A percentile compares a stretch with the other conserved stretches of the same genome.
These are phyloP conservation scores for Phaeotremella fagi DNA, from an alignment of 768 basidiomycete genomes.

Conservation along the genomic window DNA sequence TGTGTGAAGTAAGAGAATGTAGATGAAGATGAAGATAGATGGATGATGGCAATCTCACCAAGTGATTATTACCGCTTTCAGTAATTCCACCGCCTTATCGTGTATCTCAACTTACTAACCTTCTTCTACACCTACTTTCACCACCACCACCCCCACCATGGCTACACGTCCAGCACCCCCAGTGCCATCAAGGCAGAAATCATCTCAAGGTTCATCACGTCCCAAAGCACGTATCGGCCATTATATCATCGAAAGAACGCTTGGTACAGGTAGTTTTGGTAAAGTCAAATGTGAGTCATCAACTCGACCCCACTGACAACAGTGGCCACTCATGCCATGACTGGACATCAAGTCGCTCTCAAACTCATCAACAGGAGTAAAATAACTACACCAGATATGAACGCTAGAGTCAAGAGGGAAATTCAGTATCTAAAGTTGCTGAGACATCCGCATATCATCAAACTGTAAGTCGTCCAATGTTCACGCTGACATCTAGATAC, in stretches of 20 bases:
- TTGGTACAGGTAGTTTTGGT: conserved; percentile 95
- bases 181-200: conserved; percentile 12
- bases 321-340: conserved; percentile 93
- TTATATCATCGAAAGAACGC: conserved; percentile 79
- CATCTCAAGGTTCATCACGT: conserved; percentile 8
- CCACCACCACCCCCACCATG: conserved; percentile 17
- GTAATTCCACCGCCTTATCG: no score
- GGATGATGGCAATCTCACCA: no score
- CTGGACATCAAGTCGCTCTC: conserved; percentile 94
- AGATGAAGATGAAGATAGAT: no score
- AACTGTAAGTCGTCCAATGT: conserved; percentile 60
- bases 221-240: conserved; percentile 72
- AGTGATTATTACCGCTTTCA: no score
- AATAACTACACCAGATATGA: conserved; percentile 85
- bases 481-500: conserved; percentile 55
- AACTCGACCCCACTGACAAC: conserved; percentile 2
- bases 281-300: conserved; percentile 88
- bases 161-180: conserved; percentile 46
- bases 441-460: conserved; percentile 94
- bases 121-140: no score
- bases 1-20: no score
- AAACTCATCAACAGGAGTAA: conserved; percentile 94
- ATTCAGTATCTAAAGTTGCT: conserved; percentile 95
- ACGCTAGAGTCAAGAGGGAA: conserved; percentile 84
- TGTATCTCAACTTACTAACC: no score